Conservation (phyloP, 2,329 filamentous ascomycete genomes). For the Clathrospora elynae region DNA sequence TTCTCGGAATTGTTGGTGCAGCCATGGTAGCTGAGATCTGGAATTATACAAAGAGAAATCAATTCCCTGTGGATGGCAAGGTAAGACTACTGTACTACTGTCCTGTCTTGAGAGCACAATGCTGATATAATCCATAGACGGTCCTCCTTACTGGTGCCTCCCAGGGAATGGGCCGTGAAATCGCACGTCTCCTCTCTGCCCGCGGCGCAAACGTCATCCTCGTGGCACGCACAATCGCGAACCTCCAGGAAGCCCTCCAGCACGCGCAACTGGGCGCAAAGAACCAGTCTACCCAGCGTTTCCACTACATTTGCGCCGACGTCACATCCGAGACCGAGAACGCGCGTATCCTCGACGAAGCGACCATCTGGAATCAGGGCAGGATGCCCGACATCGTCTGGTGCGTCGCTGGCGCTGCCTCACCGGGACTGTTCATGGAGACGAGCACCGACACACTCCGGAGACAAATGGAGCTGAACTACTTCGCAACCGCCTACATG, state of each 20-base stretch:
- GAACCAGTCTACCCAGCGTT: constrained; percentile 70
- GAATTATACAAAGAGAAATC: constrained; percentile 67
- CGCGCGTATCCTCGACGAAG: constrained; percentile 69
- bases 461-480: constrained; percentile 90
- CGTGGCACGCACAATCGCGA: constrained; percentile 75
- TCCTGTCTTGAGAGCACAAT: neutral
- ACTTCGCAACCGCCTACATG: constrained; percentile 84
- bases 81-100: constrained; percentile 55
- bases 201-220: constrained; percentile 89
- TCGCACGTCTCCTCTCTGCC: constrained; percentile 73
- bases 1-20: constrained; percentile 47
- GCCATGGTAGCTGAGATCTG: constrained; percentile 71
- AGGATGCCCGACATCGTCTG: constrained; percentile 82
- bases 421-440: constrained; percentile 78
- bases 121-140: constrained; percentile 61
- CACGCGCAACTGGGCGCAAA: constrained; percentile 71
- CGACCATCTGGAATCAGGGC: constrained; percentile 77
- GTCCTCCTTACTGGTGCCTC: constrained; percentile 89
- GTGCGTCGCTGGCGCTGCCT: constrained; percentile 80
- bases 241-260: constrained; percentile 72
- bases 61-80: constrained; percentile 84
- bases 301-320: constrained; percentile 84
- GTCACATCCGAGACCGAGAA: constrained; percentile 74
- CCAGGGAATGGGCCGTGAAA: constrained; percentile 84
- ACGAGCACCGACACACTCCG: constrained; percentile 69